Base-by-base conservation (phyloP, 345 rosid genomes). In the Stellera chamaejasme region DNA sequence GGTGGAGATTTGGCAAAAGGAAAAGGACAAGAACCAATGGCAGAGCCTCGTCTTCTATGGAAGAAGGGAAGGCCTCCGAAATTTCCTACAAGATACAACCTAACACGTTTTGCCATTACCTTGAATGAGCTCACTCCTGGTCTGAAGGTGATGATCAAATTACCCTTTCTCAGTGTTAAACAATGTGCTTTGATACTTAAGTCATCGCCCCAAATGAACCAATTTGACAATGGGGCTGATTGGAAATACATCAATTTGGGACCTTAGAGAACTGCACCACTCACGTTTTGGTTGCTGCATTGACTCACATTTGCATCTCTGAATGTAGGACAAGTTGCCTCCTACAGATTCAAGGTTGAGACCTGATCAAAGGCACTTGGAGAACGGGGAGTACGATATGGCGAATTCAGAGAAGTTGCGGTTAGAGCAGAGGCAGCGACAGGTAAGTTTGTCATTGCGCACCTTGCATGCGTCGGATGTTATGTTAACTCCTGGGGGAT, bases 281-380 rank as follows among this genome's bases (percentile, higher is more conserved):
- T 48, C 6, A 14, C 6, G n/a, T 15, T 25, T 9, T 11, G 43
- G 50, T 50, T 28, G 53, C 11, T 51, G 23, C 16, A 27, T 16
- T 43, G 10, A 36, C 28, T 58, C n/a, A 11, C 4, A 1, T 6
- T 4, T 27, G 42, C 39, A 56, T 26, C 10, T 12, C 1, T 58
- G 28, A 48, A 48, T 27, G 23, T 63, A 60, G 75, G 80, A 66
- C 48, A 76, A 76, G 54, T 47, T 76, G 62, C 80, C 80, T 16
- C 80, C 80, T 4, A 72, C 80, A 4, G 77, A 76, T 60, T 76
- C 80, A 13, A 76, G 77, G 52, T 74, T 72, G 14, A 63, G 80
- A 66, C 80, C 77, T 0, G 77, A 76, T 55, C 77, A 76, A 46
- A 69, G 75, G 46, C 50, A 51, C 49, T 56, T 76, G 27, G 77